phyloP scores from a whole-genome alignment of 495 filamentous ascomycete species.

The Beverwykella pulmonaria region DNA sequence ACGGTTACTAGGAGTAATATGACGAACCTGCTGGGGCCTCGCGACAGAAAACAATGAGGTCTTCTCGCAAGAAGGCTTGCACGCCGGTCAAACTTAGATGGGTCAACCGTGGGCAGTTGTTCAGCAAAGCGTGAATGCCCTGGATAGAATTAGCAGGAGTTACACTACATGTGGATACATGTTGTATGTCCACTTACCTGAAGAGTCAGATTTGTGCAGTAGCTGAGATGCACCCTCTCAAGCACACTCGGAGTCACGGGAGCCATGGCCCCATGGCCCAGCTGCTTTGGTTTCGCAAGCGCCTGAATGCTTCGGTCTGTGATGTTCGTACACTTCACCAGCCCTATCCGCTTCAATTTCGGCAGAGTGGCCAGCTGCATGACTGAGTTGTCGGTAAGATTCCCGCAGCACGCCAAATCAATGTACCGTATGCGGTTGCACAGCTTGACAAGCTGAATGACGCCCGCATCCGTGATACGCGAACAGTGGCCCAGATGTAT shows the following conservation, averaged over 20 bases:
- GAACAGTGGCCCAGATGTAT: conserved; percentile 93
- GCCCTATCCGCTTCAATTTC: conserved; percentile 88
- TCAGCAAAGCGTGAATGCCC: conserved; percentile 89
- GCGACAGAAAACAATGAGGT: conserved; percentile 80
- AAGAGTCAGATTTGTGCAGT: conserved; percentile 81
- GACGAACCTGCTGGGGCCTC: conserved; percentile 72
- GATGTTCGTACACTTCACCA: conserved; percentile 91
- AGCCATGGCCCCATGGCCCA: conserved; percentile 47
- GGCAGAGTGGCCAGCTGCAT: conserved; percentile 80
- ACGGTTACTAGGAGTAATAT: neutral
- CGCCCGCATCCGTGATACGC: conserved; percentile 83
- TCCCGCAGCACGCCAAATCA: conserved; percentile 91
- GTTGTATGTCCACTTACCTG: conserved; percentile 58
- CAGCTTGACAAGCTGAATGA: conserved; percentile 74
- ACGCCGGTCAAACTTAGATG: conserved; percentile 97
- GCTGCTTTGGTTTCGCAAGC: conserved; percentile 64
- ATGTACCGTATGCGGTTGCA: conserved; percentile 98
- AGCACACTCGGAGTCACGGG: conserved; percentile 61
- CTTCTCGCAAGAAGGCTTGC: conserved; percentile 72
- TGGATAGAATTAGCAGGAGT: conserved; percentile 44
- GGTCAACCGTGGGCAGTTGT: conserved; percentile 87
- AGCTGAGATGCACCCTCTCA: conserved; percentile 95
- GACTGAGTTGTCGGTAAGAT: conserved; percentile 86
- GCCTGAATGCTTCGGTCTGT: conserved; percentile 87
- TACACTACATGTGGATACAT: neutral